Conservation (phyloP, 202 grass and related monocot species). For the Zoysia matrella region DNA sequence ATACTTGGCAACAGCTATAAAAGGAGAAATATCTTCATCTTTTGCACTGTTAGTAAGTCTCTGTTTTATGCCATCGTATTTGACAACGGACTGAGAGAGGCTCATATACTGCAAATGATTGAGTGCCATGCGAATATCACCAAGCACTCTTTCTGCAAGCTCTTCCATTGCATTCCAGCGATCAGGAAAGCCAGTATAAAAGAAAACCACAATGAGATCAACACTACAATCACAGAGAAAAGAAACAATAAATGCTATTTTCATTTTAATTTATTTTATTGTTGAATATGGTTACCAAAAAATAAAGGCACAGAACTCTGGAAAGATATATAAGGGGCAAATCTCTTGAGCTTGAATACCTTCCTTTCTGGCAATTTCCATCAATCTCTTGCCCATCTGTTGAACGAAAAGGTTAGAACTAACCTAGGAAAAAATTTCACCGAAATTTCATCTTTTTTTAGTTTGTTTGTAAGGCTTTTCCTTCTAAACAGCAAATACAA, state of each 20-base stretch:
- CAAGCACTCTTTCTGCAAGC: constrained; percentile 97
- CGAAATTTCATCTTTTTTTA: no score
- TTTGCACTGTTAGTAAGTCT: constrained; percentile 89
- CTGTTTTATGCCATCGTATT: constrained; percentile 94
- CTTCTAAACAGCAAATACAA: no score
- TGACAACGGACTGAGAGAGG: constrained; percentile 85
- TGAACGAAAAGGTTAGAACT: constrained; percentile 43
- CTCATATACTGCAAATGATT: constrained; percentile 99
- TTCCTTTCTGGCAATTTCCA: constrained; percentile 92
- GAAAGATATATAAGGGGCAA: not conserved
- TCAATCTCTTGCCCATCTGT: constrained; percentile 99
- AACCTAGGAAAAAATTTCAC: no score
- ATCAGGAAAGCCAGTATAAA: constrained; percentile 26
- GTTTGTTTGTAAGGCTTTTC: no score
- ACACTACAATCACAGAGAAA: not conserved
- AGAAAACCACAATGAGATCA: not conserved
- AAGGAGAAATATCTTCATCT: constrained; percentile 99
- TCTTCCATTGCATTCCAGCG: constrained; percentile 94
- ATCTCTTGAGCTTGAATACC: constrained; percentile 98
- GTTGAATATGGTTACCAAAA: constrained; percentile 7
- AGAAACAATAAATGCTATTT: not conserved
- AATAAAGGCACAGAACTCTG: constrained; percentile 24
- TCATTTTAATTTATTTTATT: constrained; percentile 3
- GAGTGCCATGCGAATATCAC: constrained; percentile 97
- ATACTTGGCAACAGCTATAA: constrained; percentile 98